A percentile compares a stretch with the other conserved stretches of the same genome.
These are phyloP conservation scores for Polytrichum formosum DNA, from an alignment of 225 moss, liverwort and hornwort genomes.

Conservation along the genomic window DNA sequence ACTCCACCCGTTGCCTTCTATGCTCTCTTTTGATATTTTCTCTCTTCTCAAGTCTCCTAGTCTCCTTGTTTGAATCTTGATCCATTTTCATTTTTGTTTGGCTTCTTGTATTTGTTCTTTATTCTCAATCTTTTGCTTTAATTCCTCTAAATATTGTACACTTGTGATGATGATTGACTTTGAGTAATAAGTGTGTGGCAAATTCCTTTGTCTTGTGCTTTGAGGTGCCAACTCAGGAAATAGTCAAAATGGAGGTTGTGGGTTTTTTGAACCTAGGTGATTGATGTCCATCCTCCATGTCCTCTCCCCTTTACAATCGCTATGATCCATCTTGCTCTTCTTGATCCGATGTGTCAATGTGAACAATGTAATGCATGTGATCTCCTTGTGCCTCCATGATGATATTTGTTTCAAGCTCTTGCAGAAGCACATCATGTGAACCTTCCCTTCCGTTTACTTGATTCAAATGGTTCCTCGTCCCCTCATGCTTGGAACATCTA, in stretches of 20 bases:
- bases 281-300: neutral
- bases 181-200: neutral
- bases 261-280: neutral
- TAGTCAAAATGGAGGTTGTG: neutral
- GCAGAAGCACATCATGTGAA: too few species aligned
- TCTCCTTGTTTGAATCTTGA: neutral
- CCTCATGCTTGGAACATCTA: too few species aligned
- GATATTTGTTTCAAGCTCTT: too few species aligned
- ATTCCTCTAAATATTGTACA: neutral
- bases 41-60: neutral
- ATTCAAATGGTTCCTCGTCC: too few species aligned
- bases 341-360: neutral
- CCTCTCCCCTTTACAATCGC: too few species aligned
- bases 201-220: too few species aligned
- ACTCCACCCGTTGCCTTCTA: neutral
- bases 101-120: too few species aligned
- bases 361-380: neutral
- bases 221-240: too few species aligned
- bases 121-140: neutral
- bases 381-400: neutral
- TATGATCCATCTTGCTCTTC: neutral
- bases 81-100: neutral
- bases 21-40: neutral
- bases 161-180: neutral
- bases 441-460: too few species aligned